Evolutionary conservation across 805 yeast genomes (phyloP).

Genomic region (Ogataea haglerorum): DNA sequence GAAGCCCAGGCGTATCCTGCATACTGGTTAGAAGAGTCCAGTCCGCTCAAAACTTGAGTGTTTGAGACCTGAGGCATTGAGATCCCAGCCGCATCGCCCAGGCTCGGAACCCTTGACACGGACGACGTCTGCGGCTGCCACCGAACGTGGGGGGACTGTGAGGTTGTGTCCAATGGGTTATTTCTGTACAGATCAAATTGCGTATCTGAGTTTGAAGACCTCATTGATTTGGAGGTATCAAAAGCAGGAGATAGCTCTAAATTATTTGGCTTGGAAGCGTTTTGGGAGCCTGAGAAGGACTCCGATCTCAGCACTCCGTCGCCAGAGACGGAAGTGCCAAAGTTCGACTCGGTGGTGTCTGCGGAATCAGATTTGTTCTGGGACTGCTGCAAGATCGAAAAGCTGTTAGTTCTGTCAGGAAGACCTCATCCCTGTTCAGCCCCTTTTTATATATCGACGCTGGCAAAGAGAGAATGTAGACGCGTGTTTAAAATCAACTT

Average conservation of each 20-base stretch:
- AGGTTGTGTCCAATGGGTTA: slow-evolving; percentile 6
- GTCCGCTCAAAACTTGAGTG: slow-evolving; percentile 2
- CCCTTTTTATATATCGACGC: neutral
- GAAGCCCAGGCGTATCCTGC: slow-evolving; percentile 17
- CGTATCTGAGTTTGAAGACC: slow-evolving; percentile 5
- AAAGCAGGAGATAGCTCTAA: slow-evolving; percentile 8
- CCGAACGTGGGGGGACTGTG: slow-evolving; percentile 3
- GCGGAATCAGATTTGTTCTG: slow-evolving; percentile 18
- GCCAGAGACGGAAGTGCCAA: slow-evolving; percentile 20
- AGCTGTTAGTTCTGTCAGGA: slow-evolving; percentile 3
- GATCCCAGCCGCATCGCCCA: slow-evolving; percentile 3
- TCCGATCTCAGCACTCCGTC: slow-evolving; percentile 13
- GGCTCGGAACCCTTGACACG: slow-evolving; percentile 7
- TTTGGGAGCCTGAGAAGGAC: slow-evolving; percentile 9
- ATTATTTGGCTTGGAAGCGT: slow-evolving; percentile 4
- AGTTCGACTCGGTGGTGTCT: slow-evolving; percentile 22
- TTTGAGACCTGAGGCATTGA: slow-evolving; percentile 8
- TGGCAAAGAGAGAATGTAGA: neutral
- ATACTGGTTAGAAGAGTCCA: slow-evolving; percentile 14
- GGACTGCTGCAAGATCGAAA: slow-evolving; percentile 7
- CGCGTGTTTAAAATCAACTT: slow-evolving; percentile 6
- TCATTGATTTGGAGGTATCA: slow-evolving; percentile 2
- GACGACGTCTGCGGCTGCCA: slow-evolving; percentile 14
- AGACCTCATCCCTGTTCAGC: slow-evolving; percentile 4
- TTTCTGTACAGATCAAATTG: slow-evolving; percentile 17